phyloP scores from a whole-genome alignment of 176 grass and related monocot genomes.

The Oryza nivara region DNA sequence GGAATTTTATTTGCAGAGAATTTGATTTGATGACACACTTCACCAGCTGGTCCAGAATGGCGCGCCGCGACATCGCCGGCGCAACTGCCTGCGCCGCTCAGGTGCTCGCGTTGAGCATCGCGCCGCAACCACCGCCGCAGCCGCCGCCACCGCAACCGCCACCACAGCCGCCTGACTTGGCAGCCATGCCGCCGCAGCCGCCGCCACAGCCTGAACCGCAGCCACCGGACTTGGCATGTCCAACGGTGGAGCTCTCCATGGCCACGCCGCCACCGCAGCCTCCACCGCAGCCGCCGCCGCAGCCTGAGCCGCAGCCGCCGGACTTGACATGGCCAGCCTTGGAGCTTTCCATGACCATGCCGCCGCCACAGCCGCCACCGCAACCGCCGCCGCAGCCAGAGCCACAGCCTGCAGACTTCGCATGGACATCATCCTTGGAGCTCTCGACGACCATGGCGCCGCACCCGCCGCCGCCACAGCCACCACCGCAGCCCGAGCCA shows the following conservation, averaged over 20 bases:
- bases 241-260: not conserved
- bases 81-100: not conserved
- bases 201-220: conserved; percentile 23
- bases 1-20: not conserved
- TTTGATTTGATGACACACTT: too few species aligned
- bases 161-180: conserved; percentile 30
- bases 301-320: not conserved
- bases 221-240: not conserved
- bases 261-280: not conserved
- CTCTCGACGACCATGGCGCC: too few species aligned
- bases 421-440: too few species aligned
- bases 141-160: not conserved
- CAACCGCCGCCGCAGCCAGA: not conserved
- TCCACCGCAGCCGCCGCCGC: conserved; percentile 37
- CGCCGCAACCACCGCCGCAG: not conserved
- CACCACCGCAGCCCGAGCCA: too few species aligned
- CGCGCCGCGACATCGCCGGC: too few species aligned
- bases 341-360: not conserved
- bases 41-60: not conserved
- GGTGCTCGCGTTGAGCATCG: not conserved
- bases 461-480: too few species aligned
- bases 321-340: not conserved
- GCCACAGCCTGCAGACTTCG: conserved; percentile 27
- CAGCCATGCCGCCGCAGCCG: conserved; percentile 21
- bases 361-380: not conserved